Conservation (phyloP, 1,284 basidiomycete species). For the Ustilago tritici region DNA sequence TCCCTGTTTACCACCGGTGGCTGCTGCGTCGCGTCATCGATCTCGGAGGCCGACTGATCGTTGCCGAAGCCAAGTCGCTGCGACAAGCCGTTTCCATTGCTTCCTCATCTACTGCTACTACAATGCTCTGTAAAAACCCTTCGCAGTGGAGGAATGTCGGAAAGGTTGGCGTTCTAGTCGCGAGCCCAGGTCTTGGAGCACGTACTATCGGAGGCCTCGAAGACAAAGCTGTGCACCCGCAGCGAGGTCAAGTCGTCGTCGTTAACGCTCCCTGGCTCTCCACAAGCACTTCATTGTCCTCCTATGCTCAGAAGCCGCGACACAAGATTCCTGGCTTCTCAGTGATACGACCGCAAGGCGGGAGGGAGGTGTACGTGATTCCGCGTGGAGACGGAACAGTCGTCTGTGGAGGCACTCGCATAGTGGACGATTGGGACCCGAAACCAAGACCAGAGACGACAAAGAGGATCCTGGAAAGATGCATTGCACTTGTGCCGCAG, state of each 20-base stretch:
- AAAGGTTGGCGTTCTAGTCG: constrained; percentile 35
- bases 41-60: constrained; percentile 50
- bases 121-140: background rate
- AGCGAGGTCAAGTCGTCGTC: constrained; percentile 61
- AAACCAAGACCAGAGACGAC: constrained; percentile 46
- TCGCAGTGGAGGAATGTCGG: background rate
- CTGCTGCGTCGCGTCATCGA: constrained; percentile 42
- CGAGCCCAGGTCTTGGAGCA: constrained; percentile 57
- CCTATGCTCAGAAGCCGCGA: background rate
- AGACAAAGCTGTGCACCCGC: constrained; percentile 43
- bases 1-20: constrained; percentile 57
- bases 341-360: constrained; percentile 39
- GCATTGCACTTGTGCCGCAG: constrained; percentile 38
- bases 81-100: constrained; percentile 17
- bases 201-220: constrained; percentile 34
- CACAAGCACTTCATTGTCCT: background rate
- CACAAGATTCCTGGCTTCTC: constrained; percentile 31
- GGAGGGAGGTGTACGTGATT: constrained; percentile 59
- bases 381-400: constrained; percentile 59
- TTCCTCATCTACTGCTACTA: background rate
- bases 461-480: constrained; percentile 46
- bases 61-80: constrained; percentile 19
- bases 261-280: constrained; percentile 57
- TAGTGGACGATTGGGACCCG: constrained; percentile 47
- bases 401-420: constrained; percentile 60